A percentile compares a stretch with the other conserved stretches of the same genome.
phyloP scores from a whole-genome alignment of 805 yeast species.

The Schwanniomyces sp. region DNA sequence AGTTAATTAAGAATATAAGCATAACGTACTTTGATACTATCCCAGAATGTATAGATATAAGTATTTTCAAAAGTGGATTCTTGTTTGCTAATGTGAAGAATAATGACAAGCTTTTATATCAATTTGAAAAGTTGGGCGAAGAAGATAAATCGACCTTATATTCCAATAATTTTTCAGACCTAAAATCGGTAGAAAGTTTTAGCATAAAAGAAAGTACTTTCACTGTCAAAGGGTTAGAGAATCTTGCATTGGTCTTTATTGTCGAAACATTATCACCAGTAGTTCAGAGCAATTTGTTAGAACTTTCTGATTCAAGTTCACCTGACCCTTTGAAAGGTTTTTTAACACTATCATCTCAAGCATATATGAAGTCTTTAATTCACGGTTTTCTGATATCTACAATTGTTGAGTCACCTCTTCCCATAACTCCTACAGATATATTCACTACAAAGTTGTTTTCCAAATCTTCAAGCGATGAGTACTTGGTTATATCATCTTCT shows the following conservation, averaged over 20 bases:
- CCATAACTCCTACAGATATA: conserved; percentile 57
- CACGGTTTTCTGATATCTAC: conserved; percentile 62
- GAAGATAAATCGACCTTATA: conserved; percentile 28
- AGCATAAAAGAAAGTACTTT: conserved; percentile 1
- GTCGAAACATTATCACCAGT: conserved; percentile 56
- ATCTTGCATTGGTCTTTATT: conserved; percentile 58
- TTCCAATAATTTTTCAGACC: conserved; percentile 6
- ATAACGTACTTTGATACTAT: conserved; percentile 77
- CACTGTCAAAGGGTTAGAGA: conserved; percentile 42
- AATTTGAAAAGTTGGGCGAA: conserved; percentile 74
- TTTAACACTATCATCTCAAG: conserved; percentile 34
- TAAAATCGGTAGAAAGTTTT: neutral
- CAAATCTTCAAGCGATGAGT: conserved; percentile 54
- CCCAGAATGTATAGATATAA: conserved; percentile 54
- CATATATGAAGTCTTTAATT: conserved; percentile 48
- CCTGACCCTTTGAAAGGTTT: conserved; percentile 19
- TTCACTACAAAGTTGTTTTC: conserved; percentile 58
- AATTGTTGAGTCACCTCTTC: conserved; percentile 75
- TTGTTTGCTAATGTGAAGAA: conserved; percentile 64
- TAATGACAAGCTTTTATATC: conserved; percentile 69
- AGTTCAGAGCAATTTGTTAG: conserved; percentile 21
- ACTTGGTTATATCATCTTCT: conserved; percentile 57
- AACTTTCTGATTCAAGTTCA: conserved; percentile 5
- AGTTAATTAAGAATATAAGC: conserved; percentile 40
- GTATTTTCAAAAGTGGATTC: conserved; percentile 73